Evolutionary conservation across 305 asterid genomes (phyloP), one percentile per base, ranked within the genome.

Genomic region (Rubia tinctorum): DNA sequence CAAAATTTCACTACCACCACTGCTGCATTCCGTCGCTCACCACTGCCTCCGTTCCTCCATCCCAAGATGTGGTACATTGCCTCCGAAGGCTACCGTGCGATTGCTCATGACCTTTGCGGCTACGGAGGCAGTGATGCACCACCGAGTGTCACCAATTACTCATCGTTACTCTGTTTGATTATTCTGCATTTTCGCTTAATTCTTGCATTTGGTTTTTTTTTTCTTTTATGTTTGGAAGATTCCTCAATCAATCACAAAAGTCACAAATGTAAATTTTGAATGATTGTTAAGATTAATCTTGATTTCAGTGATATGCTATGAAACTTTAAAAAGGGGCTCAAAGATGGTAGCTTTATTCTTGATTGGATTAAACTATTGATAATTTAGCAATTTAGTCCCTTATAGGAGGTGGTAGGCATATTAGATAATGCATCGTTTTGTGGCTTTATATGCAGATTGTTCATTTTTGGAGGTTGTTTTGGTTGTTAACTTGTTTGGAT

Each of bases 261-360:
- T 0, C 23, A 66, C 20, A 3, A 18, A 20, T 11, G 15, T 47
- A 12, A 17, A 25, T 6, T 22, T 47, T 20, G 62, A 56, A 18
- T 58, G 23, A 27, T 30, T 61, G 40, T 25, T 69, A 37, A 30
- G 59, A 71, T 71, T 44, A 68, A 71, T 70, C 51, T 62, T 77
- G 71, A 66, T 55, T 76, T 58, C 76, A 66, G 73, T n/a, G n/a
- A n/a, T n/a, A n/a, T n/a, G n/a, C n/a, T n/a, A n/a, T n/a, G n/a
- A n/a, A n/a, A n/a, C n/a, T 37, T 45, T 45, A 79, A 77, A 68
- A 71, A 69, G 71, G 75, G 23, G 66, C 42, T 71, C 61, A 6
- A 58, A 53, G 69, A 22, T 70, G 58, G 63, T 47, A 39, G 20
- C 42, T 79, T 77, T 0, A 30, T 67, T 59, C 67, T 69, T 59